Conservation (phyloP, 345 rosid genomes). For the Alliaria petiolata region DNA sequence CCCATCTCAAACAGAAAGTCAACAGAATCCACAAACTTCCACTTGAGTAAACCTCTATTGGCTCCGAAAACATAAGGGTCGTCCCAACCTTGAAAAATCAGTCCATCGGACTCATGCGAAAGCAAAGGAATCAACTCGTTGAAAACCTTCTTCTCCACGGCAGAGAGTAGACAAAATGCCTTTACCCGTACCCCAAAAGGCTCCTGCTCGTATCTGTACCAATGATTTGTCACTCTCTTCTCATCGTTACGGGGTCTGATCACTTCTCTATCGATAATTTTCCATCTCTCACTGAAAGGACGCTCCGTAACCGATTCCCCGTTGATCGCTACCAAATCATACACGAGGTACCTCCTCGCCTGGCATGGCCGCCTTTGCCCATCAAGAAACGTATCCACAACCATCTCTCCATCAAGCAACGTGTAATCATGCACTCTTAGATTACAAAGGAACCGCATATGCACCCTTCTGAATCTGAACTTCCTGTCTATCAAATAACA, state of each 20-base stretch:
- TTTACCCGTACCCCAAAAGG: constrained; percentile 89
- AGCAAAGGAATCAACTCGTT: constrained; percentile 76
- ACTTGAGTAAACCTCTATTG: constrained; percentile 56
- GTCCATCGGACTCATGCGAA: constrained; percentile 88
- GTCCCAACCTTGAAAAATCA: constrained; percentile 95
- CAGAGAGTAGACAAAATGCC: constrained; percentile 81
- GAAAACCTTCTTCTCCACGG: constrained; percentile 61
- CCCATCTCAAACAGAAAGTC: constrained; percentile 80
- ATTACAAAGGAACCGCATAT: constrained; percentile 80
- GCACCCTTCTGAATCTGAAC: constrained; percentile 74
- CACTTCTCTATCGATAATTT: constrained; percentile 69
- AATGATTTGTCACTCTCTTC: constrained; percentile 32
- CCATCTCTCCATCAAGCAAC: not conserved
- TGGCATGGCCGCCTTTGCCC: constrained; percentile 64
- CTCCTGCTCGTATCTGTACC: constrained; percentile 77
- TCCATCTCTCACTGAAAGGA: constrained; percentile 83
- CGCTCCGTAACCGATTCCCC: too few species aligned
- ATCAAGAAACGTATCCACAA: constrained; percentile 27
- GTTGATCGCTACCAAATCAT: constrained; percentile 74
- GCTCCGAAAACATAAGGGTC: constrained; percentile 63
- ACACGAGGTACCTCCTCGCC: constrained; percentile 84
- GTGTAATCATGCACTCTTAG: not conserved
- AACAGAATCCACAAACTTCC: constrained; percentile 81
- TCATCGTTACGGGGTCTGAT: constrained; percentile 77
- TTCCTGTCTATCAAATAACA: not conserved